Base-by-base conservation (phyloP, 2,329 filamentous ascomycete species). In the Canariomyces notabilis region DNA sequence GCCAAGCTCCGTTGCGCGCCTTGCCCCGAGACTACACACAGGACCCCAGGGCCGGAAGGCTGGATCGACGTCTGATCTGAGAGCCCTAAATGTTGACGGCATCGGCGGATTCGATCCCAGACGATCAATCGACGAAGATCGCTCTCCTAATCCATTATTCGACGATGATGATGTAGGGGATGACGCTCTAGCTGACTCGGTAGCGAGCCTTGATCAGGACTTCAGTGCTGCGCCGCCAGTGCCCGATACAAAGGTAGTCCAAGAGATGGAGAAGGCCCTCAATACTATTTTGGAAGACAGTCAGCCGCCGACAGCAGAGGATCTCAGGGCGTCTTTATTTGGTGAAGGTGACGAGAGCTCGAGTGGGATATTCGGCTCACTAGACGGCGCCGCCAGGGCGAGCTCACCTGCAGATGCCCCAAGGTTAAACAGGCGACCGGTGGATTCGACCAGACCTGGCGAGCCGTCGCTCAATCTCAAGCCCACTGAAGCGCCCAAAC, bases 231-330 rank as follows among this genome's bases (percentile, higher is more conserved):
- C 74, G 48, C 73, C 73, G 1, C 52, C 50, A 18, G 72, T 72
- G 0, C 84, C 85, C 5, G 85, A 95, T 59, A 86, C 79, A 1
- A 79, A 84, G 49, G 85, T 96, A 21, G 89, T 98, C 5, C 82
- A 94, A 66, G 91, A 89, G 3, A 91, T 98, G 78, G 90, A 97
- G 63, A 82, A 87, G 54, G 93, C 90, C 14, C 73, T 98, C 39
- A 95, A 86, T 54, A 87, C 90, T 53, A 98, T 98, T 52, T 86
- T 98, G 73, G 89, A 89, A 55, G 82, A 89, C 54, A 80, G 85
- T 38, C 81, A 74, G 26, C 76, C 76, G 12, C 69, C 85, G 40
- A 80, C 79, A 16, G 75, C 79, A 1, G 80, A 83, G 55, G 82
- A 83, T 53, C 64, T 84, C 14, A 72, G 80, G 33, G 78, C 78